Conservation (phyloP, 2,329 filamentous ascomycete species). For the Orbilia oligospora region DNA sequence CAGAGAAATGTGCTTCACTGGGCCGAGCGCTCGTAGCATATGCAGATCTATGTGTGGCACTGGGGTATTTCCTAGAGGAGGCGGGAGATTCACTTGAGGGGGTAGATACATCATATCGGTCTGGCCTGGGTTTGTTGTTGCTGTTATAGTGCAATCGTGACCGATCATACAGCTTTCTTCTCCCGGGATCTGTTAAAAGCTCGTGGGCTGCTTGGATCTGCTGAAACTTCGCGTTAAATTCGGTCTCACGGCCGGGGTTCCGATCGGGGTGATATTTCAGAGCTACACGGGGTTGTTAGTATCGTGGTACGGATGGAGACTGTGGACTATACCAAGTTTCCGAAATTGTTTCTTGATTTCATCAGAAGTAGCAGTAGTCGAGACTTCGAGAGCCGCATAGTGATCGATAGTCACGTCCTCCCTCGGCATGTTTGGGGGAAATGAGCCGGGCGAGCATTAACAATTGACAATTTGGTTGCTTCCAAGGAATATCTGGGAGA, state of each 20-base stretch:
- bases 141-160: constrained; percentile 39
- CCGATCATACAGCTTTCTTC: constrained; percentile 74
- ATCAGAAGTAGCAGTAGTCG: constrained; percentile 76
- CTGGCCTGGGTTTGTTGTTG: constrained; percentile 36
- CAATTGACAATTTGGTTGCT: constrained; percentile 30
- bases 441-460: constrained; percentile 30
- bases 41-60: constrained; percentile 11
- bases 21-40: constrained; percentile 36
- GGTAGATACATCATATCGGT: constrained; percentile 17
- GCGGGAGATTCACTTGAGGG: constrained; percentile 19
- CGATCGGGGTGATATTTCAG: constrained; percentile 90
- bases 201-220: constrained; percentile 89
- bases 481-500: not conserved
- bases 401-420: constrained; percentile 79
- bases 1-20: constrained; percentile 32
- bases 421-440: constrained; percentile 46
- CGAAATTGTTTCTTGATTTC: constrained; percentile 90
- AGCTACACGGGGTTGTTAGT: constrained; percentile 70
- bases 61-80: constrained; percentile 24
- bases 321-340: constrained; percentile 76
- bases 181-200: constrained; percentile 75
- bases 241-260: constrained; percentile 84
- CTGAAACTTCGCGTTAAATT: constrained; percentile 86
- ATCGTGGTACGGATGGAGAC: constrained; percentile 33
- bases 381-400: constrained; percentile 85